Base-by-base conservation (phyloP, 2,329 filamentous ascomycete species). In the Penicillium sp. region DNA sequence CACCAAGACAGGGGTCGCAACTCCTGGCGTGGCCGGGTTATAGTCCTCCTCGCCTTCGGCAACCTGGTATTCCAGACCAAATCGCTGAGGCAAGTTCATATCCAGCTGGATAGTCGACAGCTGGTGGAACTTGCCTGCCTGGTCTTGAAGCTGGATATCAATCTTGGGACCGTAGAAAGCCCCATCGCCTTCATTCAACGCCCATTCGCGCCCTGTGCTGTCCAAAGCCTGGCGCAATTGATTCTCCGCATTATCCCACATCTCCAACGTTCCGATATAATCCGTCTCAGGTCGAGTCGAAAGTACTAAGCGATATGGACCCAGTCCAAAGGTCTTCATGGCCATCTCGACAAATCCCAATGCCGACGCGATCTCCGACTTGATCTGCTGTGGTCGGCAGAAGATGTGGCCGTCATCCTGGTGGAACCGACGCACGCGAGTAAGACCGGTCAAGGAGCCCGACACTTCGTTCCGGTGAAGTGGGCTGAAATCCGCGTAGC, bases 81-180 rank as follows among this genome's bases (percentile, higher is more conserved):
- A 96, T 13, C 91, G 85, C 69, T 91, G 89, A 1, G 92, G 92
- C 2, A 96, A 81, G 74, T 96, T 92, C 72, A 96, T 96, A 72
- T 96, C 92, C 27, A 96, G 84, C 77, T 96, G 92, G 50, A 96
- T 88, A 0, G 92, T 96, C 3, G 91, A 92, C 3, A 92, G 91
- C 71, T 96, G 92, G 70, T 96, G 92, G 67, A 92, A 90, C 70
- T 93, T 96, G 8, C 90, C 91, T 67, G 91, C 85, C 1, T 88
- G 88, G 69, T 96, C 92, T 59, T 84, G 85, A 46, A 96, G 76
- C 39, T 96, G 86, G 45, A 96, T 90, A 69, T 96, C 92, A 62
- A 96, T 96, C 77, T 96, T 96, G 31, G 92, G 92, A 0, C 92
- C 92, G 68, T 96, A 96, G 69, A 96, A 96, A 4, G 92, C 92